Conservation (phyloP, 768 basidiomycete genomes). For the Piloderma croceum region DNA sequence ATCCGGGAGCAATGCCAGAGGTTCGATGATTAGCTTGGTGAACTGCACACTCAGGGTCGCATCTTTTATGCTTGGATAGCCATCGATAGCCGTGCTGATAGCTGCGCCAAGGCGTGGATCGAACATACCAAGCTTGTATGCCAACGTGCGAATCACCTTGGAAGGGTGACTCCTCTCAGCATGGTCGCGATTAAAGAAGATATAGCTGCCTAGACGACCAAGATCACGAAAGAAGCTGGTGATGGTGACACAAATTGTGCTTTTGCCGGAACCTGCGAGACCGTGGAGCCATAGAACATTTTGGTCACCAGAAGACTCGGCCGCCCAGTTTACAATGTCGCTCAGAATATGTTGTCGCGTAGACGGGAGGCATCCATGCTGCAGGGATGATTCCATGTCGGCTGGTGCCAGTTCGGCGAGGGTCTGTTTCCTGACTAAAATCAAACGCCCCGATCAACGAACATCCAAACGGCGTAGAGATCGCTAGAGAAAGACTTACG, state of each 20-base stretch:
- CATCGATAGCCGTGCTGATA: constrained; percentile 21
- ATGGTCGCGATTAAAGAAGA: constrained; percentile 29
- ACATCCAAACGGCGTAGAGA: not conserved
- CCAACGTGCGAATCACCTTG: constrained; percentile 29
- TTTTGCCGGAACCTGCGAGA: constrained; percentile 30
- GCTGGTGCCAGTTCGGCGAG: constrained; percentile 21
- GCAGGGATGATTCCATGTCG: constrained; percentile 24
- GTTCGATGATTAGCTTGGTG: not conserved
- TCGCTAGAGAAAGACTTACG: constrained; percentile 11
- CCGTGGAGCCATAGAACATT: constrained; percentile 29
- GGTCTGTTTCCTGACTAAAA: not conserved
- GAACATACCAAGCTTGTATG: constrained; percentile 29
- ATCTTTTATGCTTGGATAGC: constrained; percentile 9
- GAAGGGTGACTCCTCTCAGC: constrained; percentile 24
- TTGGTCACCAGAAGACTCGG: constrained; percentile 11
- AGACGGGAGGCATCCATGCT: constrained; percentile 25
- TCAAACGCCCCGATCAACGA: no score
- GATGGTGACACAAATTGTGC: constrained; percentile 29
- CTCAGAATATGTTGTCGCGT: constrained; percentile 26
- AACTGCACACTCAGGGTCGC: not conserved
- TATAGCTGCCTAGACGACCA: constrained; percentile 30
- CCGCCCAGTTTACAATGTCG: constrained; percentile 20
- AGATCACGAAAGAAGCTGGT: constrained; percentile 28
- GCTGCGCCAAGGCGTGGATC: constrained; percentile 23
- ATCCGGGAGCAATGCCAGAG: not conserved